Evolutionary conservation across 345 rosid species (phyloP).

Genomic region (Sonneratia caseolaris): DNA sequence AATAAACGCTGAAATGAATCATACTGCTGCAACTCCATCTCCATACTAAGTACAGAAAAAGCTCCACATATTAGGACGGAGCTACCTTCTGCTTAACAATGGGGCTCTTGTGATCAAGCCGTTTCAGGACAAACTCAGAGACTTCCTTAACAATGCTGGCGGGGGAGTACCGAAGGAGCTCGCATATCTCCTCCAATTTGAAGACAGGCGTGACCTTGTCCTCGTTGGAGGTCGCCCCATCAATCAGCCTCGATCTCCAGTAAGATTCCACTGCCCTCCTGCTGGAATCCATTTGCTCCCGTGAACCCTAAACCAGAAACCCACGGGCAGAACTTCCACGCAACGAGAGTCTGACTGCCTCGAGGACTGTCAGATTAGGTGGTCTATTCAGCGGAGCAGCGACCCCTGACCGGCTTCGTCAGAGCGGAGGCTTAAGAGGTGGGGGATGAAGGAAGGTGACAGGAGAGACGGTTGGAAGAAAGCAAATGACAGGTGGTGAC

Average conservation of each 20-base stretch:
- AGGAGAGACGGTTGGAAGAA: not conserved
- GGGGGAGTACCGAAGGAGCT: conserved; percentile 78
- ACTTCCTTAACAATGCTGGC: conserved; percentile 81
- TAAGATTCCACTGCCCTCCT: conserved; percentile 98
- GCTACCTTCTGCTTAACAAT: conserved; percentile 88
- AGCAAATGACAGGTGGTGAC: not conserved
- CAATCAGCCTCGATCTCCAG: conserved; percentile 93
- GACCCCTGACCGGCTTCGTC: not conserved
- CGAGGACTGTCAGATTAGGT: not conserved
- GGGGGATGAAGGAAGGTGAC: not conserved
- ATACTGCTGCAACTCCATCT: too few relatives aligned
- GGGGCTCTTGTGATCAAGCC: conserved; percentile 90
- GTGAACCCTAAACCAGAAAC: not conserved
- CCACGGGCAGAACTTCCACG: not conserved
- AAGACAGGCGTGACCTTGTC: conserved; percentile 94
- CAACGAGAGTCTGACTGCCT: not conserved
- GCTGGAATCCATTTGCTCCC: conserved; percentile 72
- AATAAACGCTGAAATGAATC: too few relatives aligned
- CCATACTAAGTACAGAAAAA: not conserved
- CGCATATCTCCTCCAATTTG: conserved; percentile 90
- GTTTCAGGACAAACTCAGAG: conserved; percentile 67
- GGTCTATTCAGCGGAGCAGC: not conserved
- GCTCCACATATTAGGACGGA: not conserved
- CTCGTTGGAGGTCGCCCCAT: conserved; percentile 79
- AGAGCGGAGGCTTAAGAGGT: not conserved